Percentiles rank a stretch among this genome's conserved stretches.
Conservation (phyloP, 495 filamentous ascomycete genomes). For the Schizothecium vesticola region DNA sequence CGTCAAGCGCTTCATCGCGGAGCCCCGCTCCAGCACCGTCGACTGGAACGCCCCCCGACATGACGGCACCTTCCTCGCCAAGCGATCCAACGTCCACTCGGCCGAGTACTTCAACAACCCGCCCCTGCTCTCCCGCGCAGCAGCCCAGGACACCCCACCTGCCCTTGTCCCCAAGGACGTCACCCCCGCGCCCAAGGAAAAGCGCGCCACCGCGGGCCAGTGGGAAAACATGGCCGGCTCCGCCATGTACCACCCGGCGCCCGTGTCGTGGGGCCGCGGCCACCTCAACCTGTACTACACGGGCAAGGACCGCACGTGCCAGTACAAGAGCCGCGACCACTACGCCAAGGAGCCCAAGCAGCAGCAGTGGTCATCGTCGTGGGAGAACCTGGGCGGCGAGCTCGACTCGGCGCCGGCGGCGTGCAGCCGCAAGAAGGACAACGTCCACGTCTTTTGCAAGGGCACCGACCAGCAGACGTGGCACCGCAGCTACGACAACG, state of each 20-base stretch:
- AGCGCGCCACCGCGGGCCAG: slow-evolving; percentile 13
- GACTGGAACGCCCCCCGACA: slow-evolving; percentile 23
- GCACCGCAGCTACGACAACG: slow-evolving; percentile 12
- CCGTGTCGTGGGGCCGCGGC: slow-evolving; percentile 15
- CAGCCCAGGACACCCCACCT: neutral
- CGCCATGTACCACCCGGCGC: slow-evolving; percentile 10
- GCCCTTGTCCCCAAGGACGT: neutral
- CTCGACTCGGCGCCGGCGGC: slow-evolving; percentile 15
- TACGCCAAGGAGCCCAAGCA: neutral
- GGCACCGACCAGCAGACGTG: slow-evolving; percentile 22
- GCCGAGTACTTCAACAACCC: slow-evolving; percentile 17
- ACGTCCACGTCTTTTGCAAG: slow-evolving; percentile 19
- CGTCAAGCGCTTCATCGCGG: slow-evolving; percentile 6
- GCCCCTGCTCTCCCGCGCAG: neutral
- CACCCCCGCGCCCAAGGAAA: neutral
- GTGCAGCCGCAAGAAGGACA: slow-evolving; percentile 17
- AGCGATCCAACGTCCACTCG: slow-evolving; percentile 9
- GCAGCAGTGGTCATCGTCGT: slow-evolving; percentile 4
- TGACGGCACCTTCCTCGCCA: slow-evolving; percentile 11
- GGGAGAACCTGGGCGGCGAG: slow-evolving; percentile 19
- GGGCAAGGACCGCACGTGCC: slow-evolving; percentile 12
- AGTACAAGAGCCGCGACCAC: slow-evolving; percentile 11
- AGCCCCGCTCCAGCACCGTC: slow-evolving; percentile 5
- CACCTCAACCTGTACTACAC: slow-evolving; percentile 18
- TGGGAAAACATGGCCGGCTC: slow-evolving; percentile 20